Base-by-base conservation (phyloP, 1,139 yeast genomes). In the Magnusiomyces tetraspermus region DNA sequence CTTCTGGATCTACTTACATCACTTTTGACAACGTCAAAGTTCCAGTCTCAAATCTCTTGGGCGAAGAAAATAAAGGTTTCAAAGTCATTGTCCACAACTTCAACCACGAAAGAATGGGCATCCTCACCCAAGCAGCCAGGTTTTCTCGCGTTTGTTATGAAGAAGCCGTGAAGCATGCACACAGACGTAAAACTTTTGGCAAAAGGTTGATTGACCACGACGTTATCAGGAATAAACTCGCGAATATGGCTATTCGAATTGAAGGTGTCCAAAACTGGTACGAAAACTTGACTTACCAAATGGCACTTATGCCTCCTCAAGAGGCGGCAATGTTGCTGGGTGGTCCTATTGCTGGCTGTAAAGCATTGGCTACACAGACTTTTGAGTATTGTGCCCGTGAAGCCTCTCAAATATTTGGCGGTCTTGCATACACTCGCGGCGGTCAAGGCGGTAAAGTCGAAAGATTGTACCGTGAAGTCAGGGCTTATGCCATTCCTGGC, bases 1-100 rank as follows among this genome's bases (percentile, higher is more conserved):
- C 67, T 49, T 70, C 74, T 26, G 75, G 75, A 22, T 64, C 71
- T 38, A 67, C 74, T 28, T 69, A 65, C 57, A 64, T 72, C 48
- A 68, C 71, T 47, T 70, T 72, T 60, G 75, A 72, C 51, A 74
- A 72, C 55, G 75, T 72, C 62, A 71, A 72, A 65, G 76, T 71
- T 24, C 75, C 76, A 11, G 75, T 70, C 33, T 74, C 65, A 61
- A 71, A 72, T 61, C 60, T 72, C 50, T 56, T 72, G 43, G 76
- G 76, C 54, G 59, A 67, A 60, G 75, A 71, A 60, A 72, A 72
- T 62, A 61, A 67, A 55, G 76, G 76, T 13, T 72, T 72, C 68
- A 69, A 70, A 64, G 73, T 71, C 53, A 71, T 72, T 61, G 70
- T 72, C 71, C 64, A 72, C 54, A 72, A 72, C 64, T 72, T 72